Conservation (phyloP, 768 basidiomycete genomes). For the Serendipita sp. region DNA sequence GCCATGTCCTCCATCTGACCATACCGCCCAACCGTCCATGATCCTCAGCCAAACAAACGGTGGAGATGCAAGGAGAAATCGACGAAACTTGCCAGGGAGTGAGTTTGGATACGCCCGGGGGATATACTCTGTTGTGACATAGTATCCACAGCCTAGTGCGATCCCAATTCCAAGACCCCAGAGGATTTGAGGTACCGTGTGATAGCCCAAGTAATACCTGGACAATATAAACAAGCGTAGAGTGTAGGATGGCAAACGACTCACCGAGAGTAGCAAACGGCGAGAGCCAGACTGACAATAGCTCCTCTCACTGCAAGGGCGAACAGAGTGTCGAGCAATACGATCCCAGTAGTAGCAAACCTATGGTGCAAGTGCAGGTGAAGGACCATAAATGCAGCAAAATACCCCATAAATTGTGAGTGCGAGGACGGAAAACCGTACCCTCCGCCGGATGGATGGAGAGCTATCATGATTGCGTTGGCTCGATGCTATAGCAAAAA, state of each 20-base stretch:
- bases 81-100: conserved; percentile 21
- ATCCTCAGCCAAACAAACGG: conserved; percentile 49
- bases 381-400: conserved; percentile 55
- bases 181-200: conserved; percentile 49
- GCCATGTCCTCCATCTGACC: conserved; percentile 63
- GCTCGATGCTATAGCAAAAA: background rate
- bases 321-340: conserved; percentile 35
- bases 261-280: conserved; percentile 69
- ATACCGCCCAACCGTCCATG: conserved; percentile 69
- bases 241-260: conserved; percentile 10
- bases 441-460: conserved; percentile 38
- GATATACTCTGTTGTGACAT: conserved; percentile 39
- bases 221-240: background rate
- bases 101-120: conserved; percentile 39
- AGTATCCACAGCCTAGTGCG: conserved; percentile 35
- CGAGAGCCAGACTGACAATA: conserved; percentile 37
- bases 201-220: conserved; percentile 59
- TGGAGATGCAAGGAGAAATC: conserved; percentile 36
- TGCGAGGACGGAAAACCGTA: conserved; percentile 84
- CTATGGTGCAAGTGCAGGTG: conserved; percentile 57
- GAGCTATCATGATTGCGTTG: background rate
- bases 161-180: conserved; percentile 61
- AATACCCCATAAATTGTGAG: conserved; percentile 83
- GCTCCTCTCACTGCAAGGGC: conserved; percentile 30
- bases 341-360: conserved; percentile 37